A percentile compares a stretch with the other conserved stretches of the same genome.
Evolutionary conservation across 768 basidiomycete genomes (phyloP).

Genomic region (Trametes villosa): DNA sequence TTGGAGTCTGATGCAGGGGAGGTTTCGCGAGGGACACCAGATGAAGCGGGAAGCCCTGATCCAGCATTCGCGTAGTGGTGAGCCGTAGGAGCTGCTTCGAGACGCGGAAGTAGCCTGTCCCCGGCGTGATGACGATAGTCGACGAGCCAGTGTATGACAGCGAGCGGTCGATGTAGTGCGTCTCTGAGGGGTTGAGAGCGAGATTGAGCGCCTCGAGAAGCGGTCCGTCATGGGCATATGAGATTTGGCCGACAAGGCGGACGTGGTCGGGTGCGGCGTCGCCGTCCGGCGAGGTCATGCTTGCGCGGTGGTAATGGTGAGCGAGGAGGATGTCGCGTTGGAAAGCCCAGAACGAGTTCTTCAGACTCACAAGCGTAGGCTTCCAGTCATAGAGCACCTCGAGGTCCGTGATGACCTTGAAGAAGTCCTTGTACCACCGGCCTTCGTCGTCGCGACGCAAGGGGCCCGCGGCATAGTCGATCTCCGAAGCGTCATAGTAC

Average conservation of each 20-base stretch:
- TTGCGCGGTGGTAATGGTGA: constrained; percentile 83
- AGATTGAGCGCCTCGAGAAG: constrained; percentile 95
- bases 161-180: constrained; percentile 94
- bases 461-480: constrained; percentile 83
- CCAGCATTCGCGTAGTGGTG: constrained; percentile 91
- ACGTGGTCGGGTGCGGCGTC: constrained; percentile 45
- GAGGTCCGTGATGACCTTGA: constrained; percentile 92
- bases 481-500: constrained; percentile 80
- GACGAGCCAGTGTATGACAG: constrained; percentile 85
- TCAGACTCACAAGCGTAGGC: constrained; percentile 81
- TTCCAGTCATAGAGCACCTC: constrained; percentile 90
- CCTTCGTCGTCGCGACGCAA: constrained; percentile 76
- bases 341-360: constrained; percentile 88
- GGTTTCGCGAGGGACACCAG: constrained; percentile 88
- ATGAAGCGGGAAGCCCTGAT: constrained; percentile 90
- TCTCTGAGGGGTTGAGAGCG: constrained; percentile 89
- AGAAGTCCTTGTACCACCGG: constrained; percentile 92
- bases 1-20: constrained; percentile 90
- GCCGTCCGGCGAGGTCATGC: constrained; percentile 42
- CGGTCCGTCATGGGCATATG: constrained; percentile 91
- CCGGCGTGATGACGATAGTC: constrained; percentile 88
- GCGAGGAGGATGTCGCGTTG: constrained; percentile 90
- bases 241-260: constrained; percentile 77
- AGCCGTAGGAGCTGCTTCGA: constrained; percentile 87
- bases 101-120: constrained; percentile 92